Evolutionary conservation across 176 grass and related monocot species (phyloP).

Genomic region (Pontederia crassipes): DNA sequence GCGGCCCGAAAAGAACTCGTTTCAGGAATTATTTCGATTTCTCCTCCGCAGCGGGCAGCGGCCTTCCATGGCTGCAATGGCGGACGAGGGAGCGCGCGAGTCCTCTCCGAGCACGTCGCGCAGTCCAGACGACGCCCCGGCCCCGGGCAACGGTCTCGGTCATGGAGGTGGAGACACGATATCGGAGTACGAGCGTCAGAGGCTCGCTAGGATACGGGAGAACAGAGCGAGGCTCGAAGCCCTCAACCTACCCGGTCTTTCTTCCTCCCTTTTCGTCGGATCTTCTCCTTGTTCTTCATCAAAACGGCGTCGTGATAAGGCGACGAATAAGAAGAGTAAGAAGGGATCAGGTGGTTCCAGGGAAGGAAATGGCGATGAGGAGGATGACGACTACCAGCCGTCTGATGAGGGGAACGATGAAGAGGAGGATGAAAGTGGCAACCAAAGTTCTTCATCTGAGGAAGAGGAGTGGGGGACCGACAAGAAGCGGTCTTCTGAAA

Average conservation of each 20-base stretch:
- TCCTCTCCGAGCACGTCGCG: no score
- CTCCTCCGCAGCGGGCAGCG: no score
- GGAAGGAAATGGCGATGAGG: conserved; percentile 8
- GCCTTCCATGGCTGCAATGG: no score
- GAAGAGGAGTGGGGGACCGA: conserved; percentile 6
- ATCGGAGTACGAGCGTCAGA: conserved; percentile 68
- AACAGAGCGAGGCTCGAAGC: conserved; percentile 61
- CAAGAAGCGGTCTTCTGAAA: conserved; percentile 26
- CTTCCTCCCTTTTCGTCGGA: conserved; percentile 25
- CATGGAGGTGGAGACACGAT: not conserved
- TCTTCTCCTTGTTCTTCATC: conserved; percentile 11
- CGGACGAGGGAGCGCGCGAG: no score
- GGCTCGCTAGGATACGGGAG: conserved; percentile 53
- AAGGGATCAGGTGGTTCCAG: conserved; percentile 15
- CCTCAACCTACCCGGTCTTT: conserved; percentile 47
- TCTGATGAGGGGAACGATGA: conserved; percentile 17
- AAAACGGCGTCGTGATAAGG: not conserved
- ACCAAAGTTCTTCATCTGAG: not conserved
- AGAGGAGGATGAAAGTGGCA: conserved; percentile 8
- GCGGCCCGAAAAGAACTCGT: no score
- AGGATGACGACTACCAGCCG: conserved; percentile 63
- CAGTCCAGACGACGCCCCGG: no score
- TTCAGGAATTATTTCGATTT: no score
- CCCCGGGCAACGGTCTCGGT: not conserved
- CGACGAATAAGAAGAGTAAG: conserved; percentile 17